A percentile compares a stretch with the other conserved stretches of the same genome.
phyloP scores from a whole-genome alignment of 768 basidiomycete genomes.

The Mycena kentingensis region DNA sequence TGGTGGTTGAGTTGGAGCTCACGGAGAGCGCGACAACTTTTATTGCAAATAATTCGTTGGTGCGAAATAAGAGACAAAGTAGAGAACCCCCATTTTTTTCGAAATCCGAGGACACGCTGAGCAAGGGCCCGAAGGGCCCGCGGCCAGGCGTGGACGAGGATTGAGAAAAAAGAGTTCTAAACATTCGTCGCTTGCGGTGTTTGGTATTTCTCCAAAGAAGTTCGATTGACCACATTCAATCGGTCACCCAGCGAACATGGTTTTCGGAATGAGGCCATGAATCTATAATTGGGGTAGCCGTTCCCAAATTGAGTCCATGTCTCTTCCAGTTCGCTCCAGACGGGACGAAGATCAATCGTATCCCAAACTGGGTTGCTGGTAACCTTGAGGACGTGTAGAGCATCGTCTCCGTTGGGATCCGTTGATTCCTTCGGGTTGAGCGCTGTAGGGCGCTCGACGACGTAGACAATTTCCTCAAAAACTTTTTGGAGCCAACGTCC shows the following conservation, averaged over 20 bases:
- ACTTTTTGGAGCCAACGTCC: slow-evolving; percentile 9
- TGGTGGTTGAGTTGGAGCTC: too few relatives aligned
- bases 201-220: background rate
- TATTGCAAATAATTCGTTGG: too few relatives aligned
- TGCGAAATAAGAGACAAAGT: background rate
- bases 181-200: background rate
- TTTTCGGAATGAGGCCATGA: slow-evolving; percentile 4
- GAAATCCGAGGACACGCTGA: background rate
- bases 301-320: slow-evolving; percentile 2
- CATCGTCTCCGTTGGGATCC: background rate
- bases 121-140: background rate
- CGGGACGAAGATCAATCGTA: background rate
- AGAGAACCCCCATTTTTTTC: background rate
- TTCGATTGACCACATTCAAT: slow-evolving; percentile 3
- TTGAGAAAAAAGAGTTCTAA: background rate
- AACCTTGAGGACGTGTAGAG: slow-evolving; percentile 10
- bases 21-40: too few relatives aligned
- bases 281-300: slow-evolving; percentile 1
- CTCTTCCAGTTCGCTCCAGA: slow-evolving; percentile 2
- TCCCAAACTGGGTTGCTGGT: slow-evolving; percentile 7
- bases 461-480: slow-evolving; percentile 7
- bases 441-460: slow-evolving; percentile 7
- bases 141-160: background rate
- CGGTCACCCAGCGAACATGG: slow-evolving; percentile 11
- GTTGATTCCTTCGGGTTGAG: background rate